Base-by-base conservation (phyloP, 306 rosid genomes). In the Myrica gale region DNA sequence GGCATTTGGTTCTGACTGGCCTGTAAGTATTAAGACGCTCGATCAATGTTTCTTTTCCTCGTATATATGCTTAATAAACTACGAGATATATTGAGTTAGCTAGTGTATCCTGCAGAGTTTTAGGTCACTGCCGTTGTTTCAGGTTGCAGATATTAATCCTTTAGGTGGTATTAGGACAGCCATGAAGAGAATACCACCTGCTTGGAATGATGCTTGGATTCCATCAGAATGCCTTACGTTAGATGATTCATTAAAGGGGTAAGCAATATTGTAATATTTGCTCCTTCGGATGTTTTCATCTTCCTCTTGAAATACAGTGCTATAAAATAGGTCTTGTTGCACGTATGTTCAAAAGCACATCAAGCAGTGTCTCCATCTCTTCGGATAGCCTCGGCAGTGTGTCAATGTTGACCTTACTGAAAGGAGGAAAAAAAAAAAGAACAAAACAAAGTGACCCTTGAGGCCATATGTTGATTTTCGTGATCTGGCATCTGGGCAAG, bases 1-100 rank as follows among this genome's bases (percentile, higher is more conserved):
- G 79, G 86, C 90, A 57, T 85, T 91, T 85, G 97, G 97, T 80
- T 93, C 98, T 61, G 96, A 91, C 81, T 91, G 96, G 90, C 97
- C 97, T 6, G 96, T 91, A 82, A 88, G 96, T 81, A 41, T 76
- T 16, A 26, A 21, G 61, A 57, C 41, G 20, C 72, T 74, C 15
- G 9, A 65, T 55, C 26, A 62, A 55, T 51, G 51, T 51, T 73
- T 32, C 74, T 72, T 61, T 50, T 26, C 43, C 9, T 43, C n/a
- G 58, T 56, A 47, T 74, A 58, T 20, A 44, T 77, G 76, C 32
- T 8, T 13, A n/a, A 1, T 19, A 39, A 37, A 56, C 3, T 5
- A n/a, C 1, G 3, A 19, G 5, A 16, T 43, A 6, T 48, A 19
- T 2, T 62, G 19, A 46, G 55, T 60, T 74, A 37, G 7, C 51